A percentile compares a stretch with the other conserved stretches of the same genome.
Conservation (phyloP, 2,329 filamentous ascomycete species). For the Claviceps africana region DNA sequence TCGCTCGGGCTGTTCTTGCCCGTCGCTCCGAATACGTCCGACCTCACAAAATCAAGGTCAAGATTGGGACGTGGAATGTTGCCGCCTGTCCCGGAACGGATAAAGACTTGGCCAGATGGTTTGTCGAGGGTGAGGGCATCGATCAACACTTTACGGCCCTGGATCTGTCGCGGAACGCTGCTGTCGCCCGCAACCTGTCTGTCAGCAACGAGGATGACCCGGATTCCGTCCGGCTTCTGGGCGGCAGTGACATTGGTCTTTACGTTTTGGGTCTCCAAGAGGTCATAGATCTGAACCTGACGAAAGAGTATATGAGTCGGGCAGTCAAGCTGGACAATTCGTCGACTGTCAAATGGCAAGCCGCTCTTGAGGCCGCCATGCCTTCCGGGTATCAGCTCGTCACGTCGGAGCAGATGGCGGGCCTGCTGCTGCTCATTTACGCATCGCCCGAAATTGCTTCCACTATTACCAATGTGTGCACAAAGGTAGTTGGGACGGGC, state of each 20-base stretch:
- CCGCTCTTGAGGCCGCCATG: conserved; percentile 56
- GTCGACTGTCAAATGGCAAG: conserved; percentile 66
- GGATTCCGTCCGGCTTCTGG: conserved; percentile 31
- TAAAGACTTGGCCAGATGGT: conserved; percentile 80
- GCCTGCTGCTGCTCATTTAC: conserved; percentile 72
- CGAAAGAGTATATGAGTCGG: conserved; percentile 59
- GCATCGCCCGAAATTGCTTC: conserved; percentile 63
- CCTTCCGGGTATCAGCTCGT: conserved; percentile 66
- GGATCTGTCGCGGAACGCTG: conserved; percentile 26
- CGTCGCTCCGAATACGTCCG: conserved; percentile 68
- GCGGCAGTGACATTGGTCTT: conserved; percentile 61
- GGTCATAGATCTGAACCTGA: conserved; percentile 71
- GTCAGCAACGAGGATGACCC: conserved; percentile 22
- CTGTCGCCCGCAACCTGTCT: conserved; percentile 17
- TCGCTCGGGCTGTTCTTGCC: conserved; percentile 54
- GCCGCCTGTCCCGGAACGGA: conserved; percentile 73
- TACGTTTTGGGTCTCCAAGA: conserved; percentile 90
- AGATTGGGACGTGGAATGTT: conserved; percentile 92
- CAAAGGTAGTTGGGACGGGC: conserved; percentile 73
- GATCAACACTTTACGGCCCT: conserved; percentile 47
- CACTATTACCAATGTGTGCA: conserved; percentile 69
- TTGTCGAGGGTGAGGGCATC: conserved; percentile 61
- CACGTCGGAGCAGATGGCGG: conserved; percentile 72
- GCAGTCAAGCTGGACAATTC: conserved; percentile 56
- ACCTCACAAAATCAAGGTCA: conserved; percentile 62